phyloP scores from a whole-genome alignment of 345 rosid genomes.

The Gossypium rotundifolium region DNA sequence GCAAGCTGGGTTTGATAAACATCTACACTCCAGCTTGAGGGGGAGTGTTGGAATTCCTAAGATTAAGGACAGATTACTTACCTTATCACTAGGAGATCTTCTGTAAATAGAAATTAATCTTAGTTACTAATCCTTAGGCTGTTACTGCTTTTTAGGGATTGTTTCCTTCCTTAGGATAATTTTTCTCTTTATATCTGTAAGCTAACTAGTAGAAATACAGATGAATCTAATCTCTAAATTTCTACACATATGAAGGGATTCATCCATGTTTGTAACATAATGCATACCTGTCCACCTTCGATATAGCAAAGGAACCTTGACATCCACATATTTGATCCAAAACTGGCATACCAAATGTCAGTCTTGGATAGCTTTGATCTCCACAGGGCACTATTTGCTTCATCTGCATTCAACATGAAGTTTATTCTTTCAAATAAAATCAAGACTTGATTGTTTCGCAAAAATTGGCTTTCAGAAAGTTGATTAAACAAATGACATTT shows the following conservation, averaged over 20 bases:
- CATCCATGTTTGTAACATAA: not conserved
- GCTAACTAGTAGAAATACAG: too few species aligned
- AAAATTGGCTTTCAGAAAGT: not conserved
- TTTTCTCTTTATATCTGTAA: too few species aligned
- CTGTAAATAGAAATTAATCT: too few species aligned
- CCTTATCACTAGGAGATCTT: too few species aligned
- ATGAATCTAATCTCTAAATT: too few species aligned
- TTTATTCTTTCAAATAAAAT: not conserved
- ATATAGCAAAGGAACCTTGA: slow-evolving; percentile 78
- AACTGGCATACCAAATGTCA: slow-evolving; percentile 80
- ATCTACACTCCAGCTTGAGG: too few species aligned
- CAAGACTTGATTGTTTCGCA: not conserved
- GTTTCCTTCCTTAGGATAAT: too few species aligned
- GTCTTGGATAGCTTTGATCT: slow-evolving; percentile 56
- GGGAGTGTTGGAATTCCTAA: too few species aligned
- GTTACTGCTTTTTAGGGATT: too few species aligned
- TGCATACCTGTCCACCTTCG: slow-evolving; percentile 71
- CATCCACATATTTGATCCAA: slow-evolving; percentile 84
- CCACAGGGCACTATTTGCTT: slow-evolving; percentile 36
- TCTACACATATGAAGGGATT: not conserved
- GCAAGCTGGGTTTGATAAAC: too few species aligned
- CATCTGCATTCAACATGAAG: slow-evolving; percentile 21
- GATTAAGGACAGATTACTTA: too few species aligned
- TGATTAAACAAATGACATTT: not conserved
- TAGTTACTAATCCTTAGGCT: too few species aligned